Evolutionary conservation across 345 rosid species (phyloP).

Genomic region (Arabis alpina): DNA sequence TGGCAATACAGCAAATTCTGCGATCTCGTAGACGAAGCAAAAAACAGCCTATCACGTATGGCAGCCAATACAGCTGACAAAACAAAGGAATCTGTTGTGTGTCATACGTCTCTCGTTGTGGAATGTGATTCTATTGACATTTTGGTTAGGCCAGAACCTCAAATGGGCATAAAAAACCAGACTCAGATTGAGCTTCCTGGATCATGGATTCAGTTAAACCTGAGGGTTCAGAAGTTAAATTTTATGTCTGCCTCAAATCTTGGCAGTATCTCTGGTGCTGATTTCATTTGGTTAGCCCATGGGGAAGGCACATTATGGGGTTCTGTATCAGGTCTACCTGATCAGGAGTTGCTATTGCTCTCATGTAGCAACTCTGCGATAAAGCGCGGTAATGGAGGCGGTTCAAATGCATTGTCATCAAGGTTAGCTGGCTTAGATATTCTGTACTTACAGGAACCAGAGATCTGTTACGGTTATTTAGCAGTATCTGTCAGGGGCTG

Average conservation of each 20-base stretch:
- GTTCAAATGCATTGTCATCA: constrained; percentile 88
- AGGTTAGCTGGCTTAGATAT: constrained; percentile 86
- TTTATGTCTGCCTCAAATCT: constrained; percentile 72
- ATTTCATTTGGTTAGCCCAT: constrained; percentile 80
- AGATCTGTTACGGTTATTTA: constrained; percentile 48
- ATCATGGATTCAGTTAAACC: constrained; percentile 70
- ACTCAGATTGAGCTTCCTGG: constrained; percentile 91
- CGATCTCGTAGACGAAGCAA: constrained; percentile 56
- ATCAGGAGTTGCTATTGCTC: constrained; percentile 68
- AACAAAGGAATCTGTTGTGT: constrained; percentile 38
- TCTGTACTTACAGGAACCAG: constrained; percentile 67
- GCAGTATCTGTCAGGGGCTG: constrained; percentile 71
- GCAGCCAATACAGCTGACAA: constrained; percentile 41
- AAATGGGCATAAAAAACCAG: constrained; percentile 52
- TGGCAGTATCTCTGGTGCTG: constrained; percentile 66
- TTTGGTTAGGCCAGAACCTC: constrained; percentile 63
- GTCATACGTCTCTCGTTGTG: constrained; percentile 68
- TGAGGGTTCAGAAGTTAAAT: constrained; percentile 62
- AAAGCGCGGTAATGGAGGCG: constrained; percentile 96
- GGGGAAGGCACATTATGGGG: constrained; percentile 83
- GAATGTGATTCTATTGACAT: constrained; percentile 80
- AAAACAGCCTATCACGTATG: constrained; percentile 47
- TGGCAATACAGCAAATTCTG: constrained; percentile 55
- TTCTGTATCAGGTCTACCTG: constrained; percentile 61
- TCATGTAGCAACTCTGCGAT: constrained; percentile 79